Evolutionary conservation across 805 yeast genomes (phyloP).

Genomic region (Ogataea salicorniae): DNA sequence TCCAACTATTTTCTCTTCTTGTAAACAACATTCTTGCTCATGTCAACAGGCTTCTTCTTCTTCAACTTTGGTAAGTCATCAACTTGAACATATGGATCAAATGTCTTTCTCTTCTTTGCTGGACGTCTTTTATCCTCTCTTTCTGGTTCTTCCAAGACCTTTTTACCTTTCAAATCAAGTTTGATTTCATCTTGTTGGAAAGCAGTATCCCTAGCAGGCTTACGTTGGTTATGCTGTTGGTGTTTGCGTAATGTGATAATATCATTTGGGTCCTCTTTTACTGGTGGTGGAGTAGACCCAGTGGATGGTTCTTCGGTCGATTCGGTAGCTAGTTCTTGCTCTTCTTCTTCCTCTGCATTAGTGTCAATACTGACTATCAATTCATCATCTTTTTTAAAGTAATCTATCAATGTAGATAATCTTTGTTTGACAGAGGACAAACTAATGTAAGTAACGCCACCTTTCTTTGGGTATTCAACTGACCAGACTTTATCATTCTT

Average conservation of each 20-base stretch:
- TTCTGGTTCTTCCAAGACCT: constrained; percentile 13
- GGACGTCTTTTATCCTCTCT: constrained; percentile 14
- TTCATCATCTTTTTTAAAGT: constrained; percentile 9
- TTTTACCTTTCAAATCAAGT: constrained; percentile 22
- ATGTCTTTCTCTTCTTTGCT: constrained; percentile 33
- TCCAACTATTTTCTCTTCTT: constrained; percentile 18
- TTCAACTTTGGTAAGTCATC: constrained; percentile 22
- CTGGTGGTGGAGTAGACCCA: constrained; percentile 10
- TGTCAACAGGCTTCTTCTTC: constrained; percentile 23
- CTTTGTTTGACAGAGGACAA: constrained; percentile 13
- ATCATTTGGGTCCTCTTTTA: constrained; percentile 24
- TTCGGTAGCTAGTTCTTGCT: constrained; percentile 1
- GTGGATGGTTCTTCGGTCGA: constrained; percentile 19
- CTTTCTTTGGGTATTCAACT: constrained; percentile 16
- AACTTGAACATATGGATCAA: constrained; percentile 52
- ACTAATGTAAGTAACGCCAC: constrained; percentile 9
- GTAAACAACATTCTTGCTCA: constrained; percentile 26
- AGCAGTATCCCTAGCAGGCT: constrained; percentile 13
- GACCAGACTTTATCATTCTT: constrained; percentile 11
- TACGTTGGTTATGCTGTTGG: constrained; percentile 17
- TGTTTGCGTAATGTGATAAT: constrained; percentile 29
- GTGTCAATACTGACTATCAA: constrained; percentile 10
- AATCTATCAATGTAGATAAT: constrained; percentile 11
- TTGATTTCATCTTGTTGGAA: constrained; percentile 24
- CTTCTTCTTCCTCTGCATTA: constrained; percentile 15